Evolutionary conservation across 2,329 filamentous ascomycete genomes (phyloP).

Genomic region (Huntiella omanensis): DNA sequence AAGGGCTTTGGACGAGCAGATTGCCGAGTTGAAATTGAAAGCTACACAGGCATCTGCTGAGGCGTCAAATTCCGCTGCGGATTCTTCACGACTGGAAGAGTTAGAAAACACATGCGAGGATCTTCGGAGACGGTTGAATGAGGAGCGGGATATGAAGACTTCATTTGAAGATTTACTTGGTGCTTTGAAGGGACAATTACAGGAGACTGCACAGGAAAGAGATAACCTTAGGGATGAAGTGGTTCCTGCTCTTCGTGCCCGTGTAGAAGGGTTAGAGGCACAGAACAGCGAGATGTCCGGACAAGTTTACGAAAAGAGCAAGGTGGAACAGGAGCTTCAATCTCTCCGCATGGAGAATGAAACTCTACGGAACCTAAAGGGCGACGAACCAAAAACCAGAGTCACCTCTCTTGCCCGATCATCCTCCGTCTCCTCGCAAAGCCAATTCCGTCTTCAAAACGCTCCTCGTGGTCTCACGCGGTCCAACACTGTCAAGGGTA

Average conservation of each 20-base stretch:
- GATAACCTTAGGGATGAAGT: conserved; percentile 84
- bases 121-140: conserved; percentile 57
- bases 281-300: conserved; percentile 55
- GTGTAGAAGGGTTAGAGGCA: conserved; percentile 58
- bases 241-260: conserved; percentile 57
- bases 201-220: conserved; percentile 67
- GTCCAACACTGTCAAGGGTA: conserved; percentile 37
- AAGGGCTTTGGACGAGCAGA: conserved; percentile 62
- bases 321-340: conserved; percentile 74
- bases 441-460: conserved; percentile 16
- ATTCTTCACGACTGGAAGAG: conserved; percentile 48
- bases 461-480: conserved; percentile 27
- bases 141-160: conserved; percentile 73
- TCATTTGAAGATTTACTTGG: conserved; percentile 86
- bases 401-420: conserved; percentile 12
- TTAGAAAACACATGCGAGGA: conserved; percentile 69
- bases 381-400: conserved; percentile 11
- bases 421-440: conserved; percentile 18
- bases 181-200: conserved; percentile 65
- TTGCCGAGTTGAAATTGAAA: conserved; percentile 63
- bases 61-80: conserved; percentile 36
- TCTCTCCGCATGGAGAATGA: conserved; percentile 48
- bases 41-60: conserved; percentile 43
- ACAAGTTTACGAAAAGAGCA: conserved; percentile 59
- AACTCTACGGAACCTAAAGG: conserved; percentile 29